Evolutionary conservation across 2,329 filamentous ascomycete genomes (phyloP), one percentile per base, ranked within the genome.

Genomic region (Ophiostoma himal-ulmi): DNA sequence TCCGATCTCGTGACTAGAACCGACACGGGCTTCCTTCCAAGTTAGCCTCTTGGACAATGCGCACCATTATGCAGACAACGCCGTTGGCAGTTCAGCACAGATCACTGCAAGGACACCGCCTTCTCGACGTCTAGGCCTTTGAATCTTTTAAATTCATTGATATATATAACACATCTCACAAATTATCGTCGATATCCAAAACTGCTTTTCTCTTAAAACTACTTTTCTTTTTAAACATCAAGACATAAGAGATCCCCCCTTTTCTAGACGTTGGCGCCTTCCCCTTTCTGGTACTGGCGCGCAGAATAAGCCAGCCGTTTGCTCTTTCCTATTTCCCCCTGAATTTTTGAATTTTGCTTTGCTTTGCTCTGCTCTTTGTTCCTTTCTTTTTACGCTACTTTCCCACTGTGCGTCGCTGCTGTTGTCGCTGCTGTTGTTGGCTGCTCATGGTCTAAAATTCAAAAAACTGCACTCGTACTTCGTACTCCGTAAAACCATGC

Each of bases 201-300:
- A 30, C 52, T 26, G 13, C 52, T 26, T 26, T 30, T 30, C 30
- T 30, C 30, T 30, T 30, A 30, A 30, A 30, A 4, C 30, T 30
- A 30, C 30, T 30, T 30, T 4, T 30, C 22, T n/a, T 8, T 13
- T 48, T 48, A 48, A 57, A 57, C 52, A 57, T 26, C 52, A 14
- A 26, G 22, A n/a, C 44, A 20, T 48, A 60, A 34, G 26, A 62
- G 22, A 36, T 14, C 57, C 57, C 70, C 73, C 72, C 71, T 70
- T 72, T 73, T 72, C 65, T 20, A 52, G 39, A 34, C 54, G 70
- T 57, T 13, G 36, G 26, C 71, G 67, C 73, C 67, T 74, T 74
- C 52, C n/a, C 73, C 71, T n/a, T 73, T 72, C 22, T 4, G 41
- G 73, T 36, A 17, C 69, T 72, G 71, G 73, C 69, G 71, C 67